These are phyloP conservation scores for Xylariomycetidae sp. DNA, from an alignment of 2,329 filamentous ascomycete species.

Conservation along the genomic window DNA sequence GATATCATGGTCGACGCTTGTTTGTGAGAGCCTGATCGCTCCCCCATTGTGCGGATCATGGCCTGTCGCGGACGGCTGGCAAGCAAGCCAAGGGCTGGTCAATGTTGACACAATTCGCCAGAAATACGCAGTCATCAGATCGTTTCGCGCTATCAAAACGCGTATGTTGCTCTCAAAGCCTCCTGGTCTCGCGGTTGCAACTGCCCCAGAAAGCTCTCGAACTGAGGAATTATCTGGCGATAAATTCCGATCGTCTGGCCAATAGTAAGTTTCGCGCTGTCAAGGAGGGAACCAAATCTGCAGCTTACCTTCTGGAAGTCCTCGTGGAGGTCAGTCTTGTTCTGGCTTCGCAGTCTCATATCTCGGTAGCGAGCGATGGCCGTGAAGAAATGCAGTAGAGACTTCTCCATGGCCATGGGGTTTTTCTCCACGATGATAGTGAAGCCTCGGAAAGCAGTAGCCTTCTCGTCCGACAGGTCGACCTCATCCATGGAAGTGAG, in stretches of 20 bases:
- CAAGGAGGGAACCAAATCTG: not conserved
- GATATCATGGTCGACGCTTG: too few relatives aligned
- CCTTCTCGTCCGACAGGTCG: constrained; percentile 87
- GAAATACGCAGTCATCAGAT: not conserved
- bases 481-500: constrained; percentile 76
- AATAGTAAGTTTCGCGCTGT: constrained; percentile 6
- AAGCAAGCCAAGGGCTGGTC: too few relatives aligned
- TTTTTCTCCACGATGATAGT: constrained; percentile 78
- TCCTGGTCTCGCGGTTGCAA: constrained; percentile 45
- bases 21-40: too few relatives aligned
- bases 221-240: constrained; percentile 54
- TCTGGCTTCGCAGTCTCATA: constrained; percentile 51
- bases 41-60: too few relatives aligned
- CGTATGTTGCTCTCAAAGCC: constrained; percentile 42
- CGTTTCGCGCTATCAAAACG: constrained; percentile 27
- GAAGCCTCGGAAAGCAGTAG: constrained; percentile 87
- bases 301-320: constrained; percentile 68
- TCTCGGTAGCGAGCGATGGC: constrained; percentile 75
- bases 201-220: constrained; percentile 47
- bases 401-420: constrained; percentile 85
- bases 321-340: constrained; percentile 60
- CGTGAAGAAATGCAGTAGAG: constrained; percentile 73
- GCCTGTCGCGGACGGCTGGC: too few relatives aligned
- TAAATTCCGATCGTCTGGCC: constrained; percentile 47
- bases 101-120: too few relatives aligned